Evolutionary conservation across 2,329 filamentous ascomycete genomes (phyloP), one percentile per base, ranked within the genome.

Genomic region (Blumeria graminis): DNA sequence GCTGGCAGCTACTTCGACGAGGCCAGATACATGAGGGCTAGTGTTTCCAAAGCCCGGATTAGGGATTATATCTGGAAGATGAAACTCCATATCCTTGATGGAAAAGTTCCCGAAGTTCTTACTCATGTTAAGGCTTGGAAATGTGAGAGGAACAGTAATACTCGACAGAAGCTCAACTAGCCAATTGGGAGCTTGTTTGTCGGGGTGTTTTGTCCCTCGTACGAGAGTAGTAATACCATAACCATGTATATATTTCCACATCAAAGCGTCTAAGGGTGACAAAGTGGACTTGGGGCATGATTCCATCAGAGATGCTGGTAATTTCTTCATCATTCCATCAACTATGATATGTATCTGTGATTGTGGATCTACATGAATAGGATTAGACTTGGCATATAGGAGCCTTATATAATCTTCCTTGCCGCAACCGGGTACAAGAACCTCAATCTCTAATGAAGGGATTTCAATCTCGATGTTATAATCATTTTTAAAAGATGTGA

Each of bases 51-150:
- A 78, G 57, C 76, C 78, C 0, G 86, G 85, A 16, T 88, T 80
- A 1, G 87, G 86, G 63, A 82, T 77, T 0, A 86, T 84, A 63
- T 88, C 80, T 0, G 92, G 92, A 50, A 98, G 71, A 53, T 78
- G 79, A 67, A 98, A 94, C 63, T 93, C 80, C 43, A 93, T 86
- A 65, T 95, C 78, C 1, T 81, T 79, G 61, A 96, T 71, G 22
- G 87, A 84, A 66, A 96, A 95, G 62, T 92, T 90, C 62, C 82
- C 83, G 65, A 98, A 84, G 14, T 94, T 71, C 61, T 84, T 81
- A 61, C 88, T 87, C 63, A 95, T 82, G 0, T 81, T 81, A 58
- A 81, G 79, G 5, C 87, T 87, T 0, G 87, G 86, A 60, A 96
- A 84, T 6, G 87, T 84, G 6, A 96, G 72, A 3, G 89, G 88